Evolutionary conservation across 1,139 yeast genomes (phyloP).

Genomic region (Saccharomycopsis hybrid): DNA sequence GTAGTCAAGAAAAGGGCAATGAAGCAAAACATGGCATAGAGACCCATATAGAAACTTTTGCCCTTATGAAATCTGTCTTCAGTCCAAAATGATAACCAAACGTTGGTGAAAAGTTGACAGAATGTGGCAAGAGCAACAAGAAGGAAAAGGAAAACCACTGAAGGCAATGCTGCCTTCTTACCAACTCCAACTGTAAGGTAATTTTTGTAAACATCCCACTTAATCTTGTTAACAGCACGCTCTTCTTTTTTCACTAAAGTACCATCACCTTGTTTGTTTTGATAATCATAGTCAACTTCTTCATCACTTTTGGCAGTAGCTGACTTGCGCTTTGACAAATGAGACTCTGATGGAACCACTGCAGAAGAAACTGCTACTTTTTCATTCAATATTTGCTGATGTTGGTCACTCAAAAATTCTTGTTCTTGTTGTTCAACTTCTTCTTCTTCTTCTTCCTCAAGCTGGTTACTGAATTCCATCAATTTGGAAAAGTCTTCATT

Average conservation of each 20-base stretch:
- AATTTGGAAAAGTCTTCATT: conserved; percentile 31
- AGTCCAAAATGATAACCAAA: conserved; percentile 39
- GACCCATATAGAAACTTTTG: neutral
- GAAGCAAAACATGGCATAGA: neutral
- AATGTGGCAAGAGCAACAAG: conserved; percentile 28
- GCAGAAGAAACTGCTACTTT: too few species aligned
- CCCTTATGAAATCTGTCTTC: conserved; percentile 27
- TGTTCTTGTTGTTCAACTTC: conserved; percentile 17
- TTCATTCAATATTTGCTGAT: conserved; percentile 15
- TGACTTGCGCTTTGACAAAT: too few species aligned
- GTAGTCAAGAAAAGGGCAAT: neutral
- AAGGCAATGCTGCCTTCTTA: conserved; percentile 27
- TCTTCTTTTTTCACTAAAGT: conserved; percentile 31
- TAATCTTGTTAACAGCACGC: conserved; percentile 30
- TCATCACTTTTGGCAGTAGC: too few species aligned
- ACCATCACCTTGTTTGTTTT: conserved; percentile 23
- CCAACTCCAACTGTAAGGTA: conserved; percentile 38
- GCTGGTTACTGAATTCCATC: conserved; percentile 30
- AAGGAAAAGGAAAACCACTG: conserved; percentile 6
- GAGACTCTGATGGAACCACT: too few species aligned
- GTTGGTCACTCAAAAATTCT: neutral
- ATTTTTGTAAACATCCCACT: conserved; percentile 25
- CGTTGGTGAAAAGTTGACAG: conserved; percentile 30
- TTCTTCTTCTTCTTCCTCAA: conserved; percentile 24
- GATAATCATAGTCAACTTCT: too few species aligned